Conservation (phyloP, 176 grass and related monocot genomes). For the Oryza coarctata region DNA sequence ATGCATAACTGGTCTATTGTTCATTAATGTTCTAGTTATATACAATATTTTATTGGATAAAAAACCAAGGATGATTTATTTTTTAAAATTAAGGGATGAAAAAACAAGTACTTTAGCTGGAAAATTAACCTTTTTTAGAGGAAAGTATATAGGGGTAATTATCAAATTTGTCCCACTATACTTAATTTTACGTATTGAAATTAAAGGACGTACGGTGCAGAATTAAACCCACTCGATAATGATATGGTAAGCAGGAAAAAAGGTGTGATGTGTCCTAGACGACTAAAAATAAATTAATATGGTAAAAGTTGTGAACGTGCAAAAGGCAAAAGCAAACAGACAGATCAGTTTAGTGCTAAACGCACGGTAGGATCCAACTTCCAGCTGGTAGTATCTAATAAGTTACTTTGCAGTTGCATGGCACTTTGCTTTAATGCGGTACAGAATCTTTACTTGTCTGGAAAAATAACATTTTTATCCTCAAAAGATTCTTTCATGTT, state of each 20-base stretch:
- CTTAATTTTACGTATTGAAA: too few relatives aligned
- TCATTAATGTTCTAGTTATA: not conserved
- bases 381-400: not conserved
- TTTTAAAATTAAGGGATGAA: too few relatives aligned
- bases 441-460: not conserved
- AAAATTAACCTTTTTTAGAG: not conserved
- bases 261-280: not conserved
- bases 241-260: not conserved
- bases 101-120: too few relatives aligned
- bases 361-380: constrained; percentile 33
- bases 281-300: not conserved
- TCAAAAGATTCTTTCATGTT: not conserved
- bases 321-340: constrained; percentile 32
- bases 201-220: not conserved
- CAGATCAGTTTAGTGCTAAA: constrained; percentile 2
- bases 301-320: constrained; percentile 24
- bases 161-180: not conserved
- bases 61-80: not conserved
- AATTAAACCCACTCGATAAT: not conserved
- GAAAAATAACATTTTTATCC: not conserved
- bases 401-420: constrained; percentile 4
- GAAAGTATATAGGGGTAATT: not conserved
- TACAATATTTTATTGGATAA: not conserved
- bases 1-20: not conserved
- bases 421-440: not conserved